These are phyloP conservation scores for Exobasidium rhododendri DNA, from an alignment of 1,284 basidiomycete species.

Conservation along the genomic window DNA sequence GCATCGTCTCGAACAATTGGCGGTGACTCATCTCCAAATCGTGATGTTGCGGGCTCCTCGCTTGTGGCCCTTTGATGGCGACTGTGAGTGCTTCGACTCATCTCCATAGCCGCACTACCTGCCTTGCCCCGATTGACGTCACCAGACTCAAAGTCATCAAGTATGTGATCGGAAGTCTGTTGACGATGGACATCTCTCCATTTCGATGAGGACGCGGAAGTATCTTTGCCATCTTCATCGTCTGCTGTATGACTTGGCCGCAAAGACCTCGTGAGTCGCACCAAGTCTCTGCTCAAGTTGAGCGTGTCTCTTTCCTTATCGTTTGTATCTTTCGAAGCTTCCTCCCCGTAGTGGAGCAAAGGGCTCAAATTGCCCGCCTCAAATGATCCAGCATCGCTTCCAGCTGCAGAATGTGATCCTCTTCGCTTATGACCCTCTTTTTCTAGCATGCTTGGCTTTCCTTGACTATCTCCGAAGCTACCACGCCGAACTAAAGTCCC, in stretches of 20 bases:
- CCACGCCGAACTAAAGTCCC: too few relatives aligned
- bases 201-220: constrained; percentile 3
- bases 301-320: constrained; percentile 1
- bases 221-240: neutral
- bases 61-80: constrained; percentile 14
- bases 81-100: constrained; percentile 6
- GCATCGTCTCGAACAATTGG: constrained; percentile 7
- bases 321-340: neutral
- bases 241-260: neutral
- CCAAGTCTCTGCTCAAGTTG: constrained; percentile 11
- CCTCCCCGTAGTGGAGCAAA: neutral
- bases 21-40: neutral
- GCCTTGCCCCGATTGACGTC: neutral
- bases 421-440: neutral
- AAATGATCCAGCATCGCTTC: neutral
- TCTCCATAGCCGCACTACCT: constrained; percentile 13
- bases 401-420: neutral
- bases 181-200: constrained; percentile 16
- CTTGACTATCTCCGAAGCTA: neutral
- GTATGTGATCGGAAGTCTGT: constrained; percentile 22
- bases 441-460: neutral
- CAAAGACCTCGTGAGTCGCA: constrained; percentile 7
- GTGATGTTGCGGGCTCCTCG: constrained; percentile 3
- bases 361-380: neutral
- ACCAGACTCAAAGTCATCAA: constrained; percentile 33